Conservation (phyloP, 2,329 filamentous ascomycete genomes). For the Thielaviopsis populi region DNA sequence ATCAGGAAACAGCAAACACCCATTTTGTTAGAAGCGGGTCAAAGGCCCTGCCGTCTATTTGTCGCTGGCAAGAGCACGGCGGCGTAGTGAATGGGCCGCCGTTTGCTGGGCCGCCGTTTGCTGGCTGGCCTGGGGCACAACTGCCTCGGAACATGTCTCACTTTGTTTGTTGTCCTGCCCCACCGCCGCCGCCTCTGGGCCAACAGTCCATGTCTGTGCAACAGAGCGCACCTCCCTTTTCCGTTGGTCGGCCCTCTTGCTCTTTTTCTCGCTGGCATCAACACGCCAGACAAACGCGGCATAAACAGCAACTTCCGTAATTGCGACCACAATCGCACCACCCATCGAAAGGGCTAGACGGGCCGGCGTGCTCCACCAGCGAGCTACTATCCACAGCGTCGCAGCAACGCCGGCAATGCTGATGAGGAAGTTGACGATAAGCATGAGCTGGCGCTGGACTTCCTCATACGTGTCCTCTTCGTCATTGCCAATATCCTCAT, state of each 20-base stretch:
- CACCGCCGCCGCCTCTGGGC: slow-evolving; percentile 22
- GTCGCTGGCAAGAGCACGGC: not conserved
- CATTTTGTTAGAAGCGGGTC: too few relatives aligned
- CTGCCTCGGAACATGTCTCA: not conserved
- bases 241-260: slow-evolving; percentile 29
- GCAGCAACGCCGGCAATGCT: slow-evolving; percentile 67
- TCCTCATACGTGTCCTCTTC: slow-evolving; percentile 56
- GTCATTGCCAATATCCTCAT: slow-evolving; percentile 28
- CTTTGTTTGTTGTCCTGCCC: slow-evolving; percentile 19
- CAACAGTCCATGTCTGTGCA: slow-evolving; percentile 55
- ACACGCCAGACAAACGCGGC: slow-evolving; percentile 59
- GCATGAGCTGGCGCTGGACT: slow-evolving; percentile 62
- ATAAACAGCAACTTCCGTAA: slow-evolving; percentile 68
- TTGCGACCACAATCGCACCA: slow-evolving; percentile 52
- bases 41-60: not conserved
- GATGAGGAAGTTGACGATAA: slow-evolving; percentile 81
- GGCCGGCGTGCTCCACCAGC: slow-evolving; percentile 59
- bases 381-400: slow-evolving; percentile 62
- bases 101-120: not conserved
- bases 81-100: not conserved
- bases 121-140: not conserved
- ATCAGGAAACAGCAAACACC: not conserved
- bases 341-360: slow-evolving; percentile 56
- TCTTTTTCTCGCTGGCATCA: slow-evolving; percentile 49
- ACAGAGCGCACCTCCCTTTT: slow-evolving; percentile 52